Percentiles rank a stretch among this genome's conserved stretches.
phyloP scores from a whole-genome alignment of 75 land plant species.

The Pinus albicaulis region DNA sequence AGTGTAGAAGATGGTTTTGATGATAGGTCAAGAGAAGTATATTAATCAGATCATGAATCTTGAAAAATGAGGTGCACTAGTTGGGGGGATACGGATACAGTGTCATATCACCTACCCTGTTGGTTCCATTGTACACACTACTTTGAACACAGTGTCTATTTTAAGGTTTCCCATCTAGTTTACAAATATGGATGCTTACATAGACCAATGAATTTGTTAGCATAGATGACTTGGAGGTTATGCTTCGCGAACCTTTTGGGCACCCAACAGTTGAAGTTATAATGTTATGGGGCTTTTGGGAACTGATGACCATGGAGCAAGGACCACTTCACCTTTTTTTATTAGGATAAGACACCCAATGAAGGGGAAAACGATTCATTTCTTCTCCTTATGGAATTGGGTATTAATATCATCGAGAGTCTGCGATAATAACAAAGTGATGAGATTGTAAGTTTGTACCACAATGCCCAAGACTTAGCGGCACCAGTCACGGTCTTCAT shows the following conservation, averaged over 20 bases:
- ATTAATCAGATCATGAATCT: conserved; percentile 66
- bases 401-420: too few relatives aligned
- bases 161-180: conserved; percentile 88
- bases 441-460: too few relatives aligned
- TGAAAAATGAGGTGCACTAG: conserved; percentile 79
- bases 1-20: conserved; percentile 88
- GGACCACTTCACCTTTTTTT: too few relatives aligned
- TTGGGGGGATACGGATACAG: conserved; percentile 89
- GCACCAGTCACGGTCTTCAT: too few relatives aligned
- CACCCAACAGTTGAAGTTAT: conserved; percentile 88
- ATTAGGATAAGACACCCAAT: too few relatives aligned
- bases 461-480: too few relatives aligned
- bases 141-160: conserved; percentile 63
- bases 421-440: too few relatives aligned
- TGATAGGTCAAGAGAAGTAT: conserved; percentile 72
- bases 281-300: conserved; percentile 53
- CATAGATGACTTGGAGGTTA: conserved; percentile 89
- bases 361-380: too few relatives aligned
- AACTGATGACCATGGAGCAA: too few relatives aligned
- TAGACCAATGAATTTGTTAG: conserved; percentile 77
- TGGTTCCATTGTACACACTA: conserved; percentile 62
- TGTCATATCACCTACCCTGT: conserved; percentile 75
- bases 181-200: conserved; percentile 84
- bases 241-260: conserved; percentile 84
- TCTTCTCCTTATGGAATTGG: not conserved